Evolutionary conservation across 192 early-diverging fungal species (phyloP), one percentile per base, ranked within the genome.

Genomic region (Gorgonomyces haynaldii): DNA sequence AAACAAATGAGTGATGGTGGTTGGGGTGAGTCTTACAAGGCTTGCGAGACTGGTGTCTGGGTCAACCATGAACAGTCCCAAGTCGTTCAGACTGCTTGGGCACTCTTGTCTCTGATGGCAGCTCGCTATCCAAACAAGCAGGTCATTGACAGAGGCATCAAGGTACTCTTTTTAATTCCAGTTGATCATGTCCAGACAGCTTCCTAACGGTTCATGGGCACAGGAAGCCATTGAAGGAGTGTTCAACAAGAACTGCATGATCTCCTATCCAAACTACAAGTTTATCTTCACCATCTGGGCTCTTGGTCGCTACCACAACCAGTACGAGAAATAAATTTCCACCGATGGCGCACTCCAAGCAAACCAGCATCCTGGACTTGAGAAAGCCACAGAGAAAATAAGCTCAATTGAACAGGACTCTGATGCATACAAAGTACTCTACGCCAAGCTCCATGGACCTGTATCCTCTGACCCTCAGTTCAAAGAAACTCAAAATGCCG

Each of bases 201-300:
- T 81, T 45, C 62, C 76, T 8, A 91, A 86, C 50, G 96, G 96
- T 30, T 83, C 89, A 60, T 98, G 93, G 92, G 72, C 81, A 10
- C 96, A 98, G 61, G 96, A 98, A 57, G 82, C 74, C 20, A 91
- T 96, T 50, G 96, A 98, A 64, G 96, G 96, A 32, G 89, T 98
- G 25, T 98, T 98, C 62, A 98, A 95, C 74, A 82, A 89, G 38
- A 76, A 68, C 52, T 70, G 69, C 45, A 66, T 76, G 73, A 76
- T 76, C 35, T 76, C 82, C 22, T 96, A 96, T 60, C 87, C 87
- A 21, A 96, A 93, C 67, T 96, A 88, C 60, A 96, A 93, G 72
- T 86, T 89, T 42, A 63, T 78, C 32, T 96, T 96, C 48, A 82
- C 86, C 4, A 81, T 91, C 26, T 96, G 89, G 89, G 92, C 89